Conservation (phyloP, 495 filamentous ascomycete species). For the Hypoxylon fragiforme region DNA sequence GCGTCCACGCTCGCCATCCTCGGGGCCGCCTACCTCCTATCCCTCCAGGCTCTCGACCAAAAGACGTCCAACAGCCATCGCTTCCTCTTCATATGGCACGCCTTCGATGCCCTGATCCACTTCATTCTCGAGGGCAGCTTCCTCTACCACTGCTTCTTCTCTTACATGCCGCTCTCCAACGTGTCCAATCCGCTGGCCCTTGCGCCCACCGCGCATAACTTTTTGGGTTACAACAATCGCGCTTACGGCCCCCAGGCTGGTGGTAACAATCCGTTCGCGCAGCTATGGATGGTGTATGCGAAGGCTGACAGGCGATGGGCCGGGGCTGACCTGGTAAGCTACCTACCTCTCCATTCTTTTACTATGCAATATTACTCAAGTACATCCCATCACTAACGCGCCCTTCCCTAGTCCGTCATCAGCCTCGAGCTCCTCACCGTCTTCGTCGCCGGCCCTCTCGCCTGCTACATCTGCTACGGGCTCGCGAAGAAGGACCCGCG, state of each 20-base stretch:
- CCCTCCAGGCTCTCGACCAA: slow-evolving; percentile 45
- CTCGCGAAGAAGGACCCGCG: slow-evolving; percentile 61
- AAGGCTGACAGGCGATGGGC: slow-evolving; percentile 86
- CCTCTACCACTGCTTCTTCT: slow-evolving; percentile 91
- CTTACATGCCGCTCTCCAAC: slow-evolving; percentile 52
- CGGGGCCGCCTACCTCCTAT: slow-evolving; percentile 48
- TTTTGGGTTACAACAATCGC: slow-evolving; percentile 49
- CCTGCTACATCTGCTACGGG: slow-evolving; percentile 69
- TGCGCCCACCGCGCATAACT: slow-evolving; percentile 48
- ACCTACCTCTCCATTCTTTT: too few species aligned
- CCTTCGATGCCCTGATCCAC: slow-evolving; percentile 89
- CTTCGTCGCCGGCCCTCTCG: slow-evolving; percentile 71
- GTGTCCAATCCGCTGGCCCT: slow-evolving; percentile 33
- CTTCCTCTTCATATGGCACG: slow-evolving; percentile 90
- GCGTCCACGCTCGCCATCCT: slow-evolving; percentile 54
- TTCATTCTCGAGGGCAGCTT: slow-evolving; percentile 86
- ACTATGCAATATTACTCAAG: too few species aligned
- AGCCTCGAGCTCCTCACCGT: slow-evolving; percentile 87
- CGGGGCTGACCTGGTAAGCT: slow-evolving; percentile 64
- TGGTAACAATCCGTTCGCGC: slow-evolving; percentile 59
- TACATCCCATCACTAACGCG: too few species aligned
- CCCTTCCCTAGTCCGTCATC: slow-evolving; percentile 62
- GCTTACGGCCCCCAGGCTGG: slow-evolving; percentile 77
- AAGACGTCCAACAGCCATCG: slow-evolving; percentile 50
- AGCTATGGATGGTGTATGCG: slow-evolving; percentile 91